Conservation (phyloP, 495 filamentous ascomycete genomes). For the Venustampulla echinocandica region DNA sequence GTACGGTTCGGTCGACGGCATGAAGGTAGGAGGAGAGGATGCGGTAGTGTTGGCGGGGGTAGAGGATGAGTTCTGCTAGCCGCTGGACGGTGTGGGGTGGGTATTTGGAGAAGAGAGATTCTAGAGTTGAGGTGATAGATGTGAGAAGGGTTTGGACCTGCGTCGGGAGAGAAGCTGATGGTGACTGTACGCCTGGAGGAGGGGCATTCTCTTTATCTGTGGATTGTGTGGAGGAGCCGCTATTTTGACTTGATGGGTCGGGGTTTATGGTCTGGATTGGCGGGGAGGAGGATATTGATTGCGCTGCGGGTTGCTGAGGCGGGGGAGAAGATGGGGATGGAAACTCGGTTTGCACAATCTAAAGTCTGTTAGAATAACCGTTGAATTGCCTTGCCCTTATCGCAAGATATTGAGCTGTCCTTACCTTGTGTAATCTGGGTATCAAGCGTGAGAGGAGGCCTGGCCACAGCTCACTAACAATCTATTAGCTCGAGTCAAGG, state of each 20-base stretch:
- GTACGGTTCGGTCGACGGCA: slow-evolving; percentile 84
- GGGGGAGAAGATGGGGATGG: background rate
- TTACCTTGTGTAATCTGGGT: slow-evolving; percentile 44
- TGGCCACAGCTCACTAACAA: slow-evolving; percentile 44
- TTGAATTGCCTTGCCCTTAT: background rate
- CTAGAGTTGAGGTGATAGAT: slow-evolving; percentile 60
- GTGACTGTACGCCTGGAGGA: slow-evolving; percentile 6
- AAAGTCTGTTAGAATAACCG: background rate
- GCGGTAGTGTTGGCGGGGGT: slow-evolving; percentile 68
- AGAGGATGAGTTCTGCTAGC: slow-evolving; percentile 80
- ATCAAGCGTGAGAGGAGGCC: slow-evolving; percentile 40
- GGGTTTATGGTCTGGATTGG: slow-evolving; percentile 5
- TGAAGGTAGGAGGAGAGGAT: slow-evolving; percentile 77
- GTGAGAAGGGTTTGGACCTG: slow-evolving; percentile 53
- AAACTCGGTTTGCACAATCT: slow-evolving; percentile 5
- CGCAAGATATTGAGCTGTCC: slow-evolving; percentile 7
- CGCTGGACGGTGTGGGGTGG: slow-evolving; percentile 93
- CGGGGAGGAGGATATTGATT: slow-evolving; percentile 5
- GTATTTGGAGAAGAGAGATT: slow-evolving; percentile 55
- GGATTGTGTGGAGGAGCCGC: slow-evolving; percentile 8
- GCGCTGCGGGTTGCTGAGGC: slow-evolving; percentile 16
- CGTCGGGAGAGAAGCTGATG: slow-evolving; percentile 44
- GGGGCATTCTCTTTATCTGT: slow-evolving; percentile 24
- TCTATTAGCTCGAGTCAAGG: slow-evolving; percentile 19
- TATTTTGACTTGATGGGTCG: slow-evolving; percentile 6